Evolutionary conservation across 2,329 filamentous ascomycete genomes (phyloP).

Genomic region (Alternaria brassicicola): DNA sequence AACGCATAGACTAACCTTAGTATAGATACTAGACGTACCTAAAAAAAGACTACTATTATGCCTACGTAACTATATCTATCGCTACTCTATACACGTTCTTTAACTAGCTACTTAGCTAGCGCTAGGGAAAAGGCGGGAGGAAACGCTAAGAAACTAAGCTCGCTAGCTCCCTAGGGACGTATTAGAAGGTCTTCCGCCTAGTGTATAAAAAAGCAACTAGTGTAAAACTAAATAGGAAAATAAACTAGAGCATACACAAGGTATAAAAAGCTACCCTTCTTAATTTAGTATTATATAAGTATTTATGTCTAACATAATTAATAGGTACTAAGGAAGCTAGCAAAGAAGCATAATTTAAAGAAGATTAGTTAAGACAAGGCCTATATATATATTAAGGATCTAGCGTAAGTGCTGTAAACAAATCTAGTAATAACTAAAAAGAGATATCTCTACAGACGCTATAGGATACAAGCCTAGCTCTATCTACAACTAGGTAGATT

Average conservation of each 20-base stretch:
- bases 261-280: constrained; percentile 4
- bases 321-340: constrained; percentile 23
- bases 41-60: constrained; percentile 5
- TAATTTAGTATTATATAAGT: neutral
- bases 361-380: constrained; percentile 18
- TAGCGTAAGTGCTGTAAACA: neutral
- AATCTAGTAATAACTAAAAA: neutral
- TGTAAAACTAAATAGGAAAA: neutral
- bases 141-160: constrained; percentile 20
- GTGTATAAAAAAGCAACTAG: constrained; percentile 23
- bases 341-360: constrained; percentile 23
- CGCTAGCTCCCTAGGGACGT: constrained; percentile 20
- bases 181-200: constrained; percentile 23
- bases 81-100: constrained; percentile 23
- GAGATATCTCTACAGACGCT: neutral
- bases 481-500: neutral
- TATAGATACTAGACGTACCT: constrained; percentile 21
- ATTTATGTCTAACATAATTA: constrained; percentile 9
- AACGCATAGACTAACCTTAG: constrained; percentile 10
- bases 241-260: constrained; percentile 5
- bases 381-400: constrained; percentile 12
- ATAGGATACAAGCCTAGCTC: neutral
- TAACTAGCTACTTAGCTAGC: constrained; percentile 20
- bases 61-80: constrained; percentile 14
- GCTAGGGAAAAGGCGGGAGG: constrained; percentile 12